These are phyloP conservation scores for Cucurbita ficifolia DNA, from an alignment of 306 rosid species.

Conservation along the genomic window DNA sequence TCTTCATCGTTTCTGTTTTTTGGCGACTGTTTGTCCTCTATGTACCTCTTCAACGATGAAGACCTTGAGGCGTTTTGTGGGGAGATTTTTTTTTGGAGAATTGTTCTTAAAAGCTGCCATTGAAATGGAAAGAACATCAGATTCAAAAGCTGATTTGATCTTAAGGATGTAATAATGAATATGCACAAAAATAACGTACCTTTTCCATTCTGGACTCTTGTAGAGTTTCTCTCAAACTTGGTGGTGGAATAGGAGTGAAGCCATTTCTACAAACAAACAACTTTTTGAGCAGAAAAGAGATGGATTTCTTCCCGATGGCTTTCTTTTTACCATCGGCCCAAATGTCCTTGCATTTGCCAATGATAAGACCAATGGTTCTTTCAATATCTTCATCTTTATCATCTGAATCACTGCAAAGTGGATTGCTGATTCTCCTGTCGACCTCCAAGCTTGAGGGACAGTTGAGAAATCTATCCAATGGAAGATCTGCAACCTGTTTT, in stretches of 20 bases:
- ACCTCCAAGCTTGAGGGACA: conserved; percentile 98
- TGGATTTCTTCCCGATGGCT: conserved; percentile 60
- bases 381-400: conserved; percentile 69
- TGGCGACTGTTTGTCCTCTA: conserved; percentile 36
- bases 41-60: conserved; percentile 33
- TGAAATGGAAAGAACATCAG: not conserved
- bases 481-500: conserved; percentile 66
- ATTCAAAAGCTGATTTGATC: not conserved
- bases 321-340: conserved; percentile 50
- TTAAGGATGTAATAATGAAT: not conserved
- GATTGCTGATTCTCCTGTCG: conserved; percentile 62
- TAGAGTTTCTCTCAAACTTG: conserved; percentile 62
- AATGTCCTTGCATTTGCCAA: conserved; percentile 68
- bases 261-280: conserved; percentile 80
- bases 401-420: conserved; percentile 33
- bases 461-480: conserved; percentile 84
- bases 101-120: conserved; percentile 63
- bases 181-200: conserved; percentile 22
- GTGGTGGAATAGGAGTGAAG: conserved; percentile 64
- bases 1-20: conserved; percentile 20
- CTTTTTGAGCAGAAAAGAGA: conserved; percentile 80
- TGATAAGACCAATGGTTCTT: conserved; percentile 68
- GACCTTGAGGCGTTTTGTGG: conserved; percentile 38
- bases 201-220: conserved; percentile 95
- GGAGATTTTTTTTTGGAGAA: conserved; percentile 68